These are phyloP conservation scores for Letharia columbiana DNA, from an alignment of 495 filamentous ascomycete species.

Conservation along the genomic window DNA sequence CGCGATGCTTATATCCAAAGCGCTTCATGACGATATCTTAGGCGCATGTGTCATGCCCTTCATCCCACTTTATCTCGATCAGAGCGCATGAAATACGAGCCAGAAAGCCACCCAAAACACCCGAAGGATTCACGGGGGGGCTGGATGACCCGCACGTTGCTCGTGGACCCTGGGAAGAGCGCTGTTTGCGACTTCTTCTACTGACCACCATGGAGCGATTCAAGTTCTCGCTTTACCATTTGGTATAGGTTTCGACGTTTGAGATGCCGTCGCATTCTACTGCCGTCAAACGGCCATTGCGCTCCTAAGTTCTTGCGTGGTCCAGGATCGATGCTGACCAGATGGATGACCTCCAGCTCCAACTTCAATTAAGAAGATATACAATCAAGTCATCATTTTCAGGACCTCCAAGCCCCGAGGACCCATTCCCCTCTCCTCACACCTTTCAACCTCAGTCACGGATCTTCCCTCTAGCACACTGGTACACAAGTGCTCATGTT, in stretches of 20 bases:
- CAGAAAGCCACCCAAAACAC: neutral
- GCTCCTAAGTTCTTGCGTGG: neutral
- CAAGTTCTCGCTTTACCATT: neutral
- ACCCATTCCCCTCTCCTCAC: neutral
- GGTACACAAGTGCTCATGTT: neutral
- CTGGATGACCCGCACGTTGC: neutral
- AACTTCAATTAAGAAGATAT: neutral
- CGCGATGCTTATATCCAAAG: neutral
- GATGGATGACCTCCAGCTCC: neutral
- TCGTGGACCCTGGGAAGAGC: neutral
- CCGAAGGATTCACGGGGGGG: neutral
- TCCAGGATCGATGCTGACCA: neutral
- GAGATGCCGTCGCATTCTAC: neutral
- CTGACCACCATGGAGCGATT: neutral
- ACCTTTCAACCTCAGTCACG: neutral
- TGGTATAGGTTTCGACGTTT: neutral
- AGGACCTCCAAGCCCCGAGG: neutral
- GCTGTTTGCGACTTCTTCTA: neutral
- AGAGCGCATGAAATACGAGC: neutral
- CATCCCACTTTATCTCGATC: neutral
- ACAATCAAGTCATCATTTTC: conserved; percentile 4
- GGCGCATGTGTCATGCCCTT: conserved; percentile 1
- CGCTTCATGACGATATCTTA: neutral
- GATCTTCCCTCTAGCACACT: neutral
- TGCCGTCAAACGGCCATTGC: neutral